Evolutionary conservation across 306 rosid species (phyloP), one percentile per base, ranked within the genome.

Genomic region (Canavalia ensiformis): DNA sequence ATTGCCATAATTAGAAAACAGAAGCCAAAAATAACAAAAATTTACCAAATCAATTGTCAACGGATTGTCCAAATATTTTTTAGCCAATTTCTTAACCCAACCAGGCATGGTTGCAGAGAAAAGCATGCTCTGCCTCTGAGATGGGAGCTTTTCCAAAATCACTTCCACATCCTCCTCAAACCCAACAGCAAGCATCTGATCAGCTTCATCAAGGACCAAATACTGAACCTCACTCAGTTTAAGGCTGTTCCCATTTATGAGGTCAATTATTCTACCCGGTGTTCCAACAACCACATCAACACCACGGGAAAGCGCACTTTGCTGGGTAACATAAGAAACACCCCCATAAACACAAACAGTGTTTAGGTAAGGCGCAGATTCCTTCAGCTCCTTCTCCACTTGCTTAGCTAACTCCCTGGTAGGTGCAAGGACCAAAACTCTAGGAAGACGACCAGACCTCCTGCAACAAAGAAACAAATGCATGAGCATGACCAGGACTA

Each of bases 131-230:
- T 95, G 98, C 68, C 97, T 83, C 84, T 86, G 49, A 39, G 96
- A 46, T 59, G 98, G 99, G 78, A 95, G 94, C 76, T 82, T 87
- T 66, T 93, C 88, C 18, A 95, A 84, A 82, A 95, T 95, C 35
- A 83, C 42, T 90, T 95, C 99, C 81, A 95, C 99, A 80, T 89
- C 99, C 84, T 95, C 99, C 90, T 95, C 99, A 86, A 95, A 95
- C 77, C 98, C 99, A 81, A 95, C 99, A 33, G 99, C 99, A 88
- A 95, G 99, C 99, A 95, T 95, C 85, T 86, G 97, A 88, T 95
- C 99, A 64, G 99, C 99, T 91, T 95, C 99, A 41, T 95, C 99
- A 35, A 95, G 97, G 44, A 95, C 99, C 90, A 95, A 82, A 85
- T 73, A 90, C 80, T 90, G 87, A 52, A 95, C 94, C 82, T 95